Evolutionary conservation across 2,329 filamentous ascomycete species (phyloP), one percentile per base, ranked within the genome.

Genomic region (Aureobasidium mangrovei): DNA sequence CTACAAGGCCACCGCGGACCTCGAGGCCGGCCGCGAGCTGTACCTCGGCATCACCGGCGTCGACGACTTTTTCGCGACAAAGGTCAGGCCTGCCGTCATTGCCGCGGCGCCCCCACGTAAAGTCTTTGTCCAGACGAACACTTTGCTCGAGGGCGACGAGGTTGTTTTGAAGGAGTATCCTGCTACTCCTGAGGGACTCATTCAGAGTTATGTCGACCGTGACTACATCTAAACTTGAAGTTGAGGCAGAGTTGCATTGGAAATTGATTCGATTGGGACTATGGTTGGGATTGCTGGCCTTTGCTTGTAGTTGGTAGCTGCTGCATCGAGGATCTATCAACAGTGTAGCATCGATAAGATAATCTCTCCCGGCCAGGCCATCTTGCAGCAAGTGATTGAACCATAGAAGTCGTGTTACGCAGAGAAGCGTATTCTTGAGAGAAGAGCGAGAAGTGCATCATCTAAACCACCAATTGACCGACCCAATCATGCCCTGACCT

Each of bases 111-210:
- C 87, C 70, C 86, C 87, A n/a, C 75, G 86, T 57, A 91, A 91
- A 75, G 85, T 96, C 42, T 96, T 95, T 73, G 89, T 96, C 53
- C 91, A 96, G 74, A 89, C 88, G 57, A 97, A 95, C 70, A 96
- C 91, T 0, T 78, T 84, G 55, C 66, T 93, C 39, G 70, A 72
- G 59, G 72, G 70, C 1, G 88, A 86, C 55, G 80, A 83, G 67
- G 87, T 94, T 31, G 78, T 76, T 10, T 71, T 95, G 69, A 87
- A 84, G 73, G 89, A 96, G 72, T 96, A 96, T 70, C 88, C 94
- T 61, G 79, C 90, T 1, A 87, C 82, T 4, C 74, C 84, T 5
- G 80, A 86, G 68, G 91, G 91, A 4, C 83, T 97, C 75, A 84
- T 95, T 58, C 78, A 88, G 75, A 93, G 88, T 70, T 94, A 67